Percentiles rank a stretch among this genome's conserved stretches.
phyloP scores from a whole-genome alignment of 345 rosid species.

The Citrus hindsii region DNA sequence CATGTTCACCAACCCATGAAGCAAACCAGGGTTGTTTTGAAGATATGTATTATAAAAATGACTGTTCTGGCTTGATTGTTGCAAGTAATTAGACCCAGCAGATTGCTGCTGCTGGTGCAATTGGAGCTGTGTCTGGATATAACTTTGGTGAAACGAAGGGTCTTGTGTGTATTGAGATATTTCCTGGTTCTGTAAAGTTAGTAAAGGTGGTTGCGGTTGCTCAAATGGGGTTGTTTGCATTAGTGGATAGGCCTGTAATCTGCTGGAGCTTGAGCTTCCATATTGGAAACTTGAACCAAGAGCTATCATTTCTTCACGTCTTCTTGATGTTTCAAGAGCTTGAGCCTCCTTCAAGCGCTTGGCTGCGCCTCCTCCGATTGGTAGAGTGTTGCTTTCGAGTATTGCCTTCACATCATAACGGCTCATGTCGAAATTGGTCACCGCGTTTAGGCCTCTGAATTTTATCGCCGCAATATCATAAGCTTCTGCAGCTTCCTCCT shows the following conservation, averaged over 20 bases:
- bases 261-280: slow-evolving; percentile 49
- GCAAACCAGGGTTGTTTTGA: slow-evolving; percentile 62
- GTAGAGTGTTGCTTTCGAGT: slow-evolving; percentile 89
- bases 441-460: slow-evolving; percentile 87
- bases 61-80: slow-evolving; percentile 41
- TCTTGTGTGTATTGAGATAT: slow-evolving; percentile 62
- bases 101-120: slow-evolving; percentile 52
- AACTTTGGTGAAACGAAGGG: slow-evolving; percentile 52
- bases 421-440: slow-evolving; percentile 94
- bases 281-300: slow-evolving; percentile 67
- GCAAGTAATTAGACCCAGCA: slow-evolving; percentile 32
- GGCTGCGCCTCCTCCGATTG: slow-evolving; percentile 98
- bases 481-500: slow-evolving; percentile 99
- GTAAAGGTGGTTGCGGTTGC: slow-evolving; percentile 54
- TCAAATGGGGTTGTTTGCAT: slow-evolving; percentile 53
- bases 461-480: slow-evolving; percentile 98
- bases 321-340: slow-evolving; percentile 78
- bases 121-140: slow-evolving; percentile 79
- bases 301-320: slow-evolving; percentile 84
- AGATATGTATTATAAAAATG: slow-evolving; percentile 69
- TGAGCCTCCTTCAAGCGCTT: slow-evolving; percentile 97
- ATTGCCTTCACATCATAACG: slow-evolving; percentile 95
- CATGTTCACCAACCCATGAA: slow-evolving; percentile 66
- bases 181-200: slow-evolving; percentile 71
- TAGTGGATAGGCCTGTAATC: slow-evolving; percentile 60